Evolutionary conservation across 768 basidiomycete species (phyloP), one percentile per base, ranked within the genome.

Genomic region (Candolleomyces eurysporus): DNA sequence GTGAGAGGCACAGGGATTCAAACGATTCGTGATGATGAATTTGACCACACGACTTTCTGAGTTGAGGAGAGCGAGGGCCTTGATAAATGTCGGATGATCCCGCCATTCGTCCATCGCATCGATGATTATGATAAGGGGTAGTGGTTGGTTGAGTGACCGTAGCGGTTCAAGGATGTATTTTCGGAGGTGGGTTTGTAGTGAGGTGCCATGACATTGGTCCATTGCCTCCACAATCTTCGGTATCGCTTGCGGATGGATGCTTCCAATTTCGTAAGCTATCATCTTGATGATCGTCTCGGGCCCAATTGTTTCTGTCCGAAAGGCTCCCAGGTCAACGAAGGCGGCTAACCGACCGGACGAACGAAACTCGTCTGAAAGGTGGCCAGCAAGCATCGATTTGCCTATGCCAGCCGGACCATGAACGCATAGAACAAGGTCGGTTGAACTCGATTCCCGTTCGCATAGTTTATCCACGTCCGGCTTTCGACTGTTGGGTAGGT

Each of bases 41-140:
- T 59, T 63, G 10, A 63, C 19, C 8, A 39, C 5, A 7, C 52
- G 19, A 4, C 58, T 46, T 1, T 14, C 11, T 1, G 43, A 40
- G 19, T 40, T 21, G n/a, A 63, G n/a, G 21, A 48, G 26, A 1
- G 21, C 26, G 16, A 63, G 52, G 5, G 48, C 62, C 19, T 46
- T 7, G 31, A 63, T 51, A 19, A 63, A 59, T 13, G 16, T 21
- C 11, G 53, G n/a, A 5, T 32, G 11, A 36, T 54, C 14, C 1
- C 10, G 26, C 58, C 58, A 63, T 56, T 63, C 62, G 52, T 63
- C 62, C 19, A 63, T 21, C 17, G 51, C 62, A 48, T 63, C 62
- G 13, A 63, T 14, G 16, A 63, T 30, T 21, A 63, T 56, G 19
- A 56, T 51, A 21, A 63, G 51, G 14, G 50, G 30, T 4, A 36